Percentiles rank a stretch among this genome's conserved stretches.
phyloP scores from a whole-genome alignment of 2,329 filamentous ascomycete species.

The Hypoxylon sp. region DNA sequence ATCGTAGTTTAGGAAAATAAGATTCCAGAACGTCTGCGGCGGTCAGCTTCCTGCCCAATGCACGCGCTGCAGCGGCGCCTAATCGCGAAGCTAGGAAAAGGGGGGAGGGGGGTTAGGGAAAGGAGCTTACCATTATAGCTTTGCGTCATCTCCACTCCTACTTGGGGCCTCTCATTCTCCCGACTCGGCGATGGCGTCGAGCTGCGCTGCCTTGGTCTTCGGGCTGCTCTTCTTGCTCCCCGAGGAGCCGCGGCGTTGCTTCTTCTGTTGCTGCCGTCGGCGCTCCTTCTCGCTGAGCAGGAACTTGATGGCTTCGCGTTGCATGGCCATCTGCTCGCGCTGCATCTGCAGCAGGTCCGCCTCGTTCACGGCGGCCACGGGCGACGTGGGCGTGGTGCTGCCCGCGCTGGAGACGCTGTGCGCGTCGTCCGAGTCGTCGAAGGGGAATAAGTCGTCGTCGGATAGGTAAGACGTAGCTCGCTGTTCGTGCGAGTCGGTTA shows the following conservation, averaged over 20 bases:
- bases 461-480: slow-evolving; percentile 69
- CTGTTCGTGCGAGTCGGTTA: slow-evolving; percentile 52
- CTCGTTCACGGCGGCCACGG: slow-evolving; percentile 55
- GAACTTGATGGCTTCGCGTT: slow-evolving; percentile 65
- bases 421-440: slow-evolving; percentile 63
- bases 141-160: slow-evolving; percentile 44
- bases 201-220: slow-evolving; percentile 62
- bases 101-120: background rate
- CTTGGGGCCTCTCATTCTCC: slow-evolving; percentile 54
- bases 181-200: slow-evolving; percentile 68
- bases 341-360: slow-evolving; percentile 64
- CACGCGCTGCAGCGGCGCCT: background rate
- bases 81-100: background rate
- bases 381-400: slow-evolving; percentile 60
- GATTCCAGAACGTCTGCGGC: slow-evolving; percentile 6
- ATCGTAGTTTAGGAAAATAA: too few species aligned
- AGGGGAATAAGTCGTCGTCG: slow-evolving; percentile 72
- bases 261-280: slow-evolving; percentile 55
- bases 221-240: slow-evolving; percentile 62
- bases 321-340: slow-evolving; percentile 63
- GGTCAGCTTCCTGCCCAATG: slow-evolving; percentile 14
- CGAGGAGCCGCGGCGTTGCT: slow-evolving; percentile 50
- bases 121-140: slow-evolving; percentile 47
- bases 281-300: slow-evolving; percentile 68
- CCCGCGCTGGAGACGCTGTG: slow-evolving; percentile 60